Percentiles rank a stretch among this genome's conserved stretches.
These are phyloP conservation scores for Jatropha podagrica DNA, from an alignment of 441 rosid species.

Conservation along the genomic window DNA sequence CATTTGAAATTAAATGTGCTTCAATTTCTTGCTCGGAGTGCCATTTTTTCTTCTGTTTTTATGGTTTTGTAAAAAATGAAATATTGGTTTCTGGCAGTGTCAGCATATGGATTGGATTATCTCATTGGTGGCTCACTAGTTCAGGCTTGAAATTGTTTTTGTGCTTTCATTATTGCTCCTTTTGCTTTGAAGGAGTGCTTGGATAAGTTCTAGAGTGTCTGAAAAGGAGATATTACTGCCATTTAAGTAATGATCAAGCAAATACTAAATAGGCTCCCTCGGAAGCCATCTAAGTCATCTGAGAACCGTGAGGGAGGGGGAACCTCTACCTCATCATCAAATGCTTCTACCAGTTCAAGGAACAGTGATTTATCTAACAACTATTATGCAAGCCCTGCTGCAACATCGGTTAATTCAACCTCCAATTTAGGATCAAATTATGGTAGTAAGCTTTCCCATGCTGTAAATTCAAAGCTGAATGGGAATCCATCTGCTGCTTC, in stretches of 20 bases:
- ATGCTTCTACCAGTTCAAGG: slow-evolving; percentile 48
- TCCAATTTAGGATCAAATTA: slow-evolving; percentile 40
- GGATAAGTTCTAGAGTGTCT: slow-evolving; percentile 16
- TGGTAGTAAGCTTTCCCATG: slow-evolving; percentile 48
- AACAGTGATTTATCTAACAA: slow-evolving; percentile 39
- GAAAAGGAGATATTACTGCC: slow-evolving; percentile 13
- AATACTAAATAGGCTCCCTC: slow-evolving; percentile 81
- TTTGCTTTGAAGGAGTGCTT: background rate
- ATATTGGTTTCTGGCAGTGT: background rate
- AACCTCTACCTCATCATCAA: slow-evolving; percentile 50
- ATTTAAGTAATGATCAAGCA: slow-evolving; percentile 65
- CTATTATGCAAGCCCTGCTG: slow-evolving; percentile 34
- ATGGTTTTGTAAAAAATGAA: background rate
- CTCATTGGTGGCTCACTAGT: background rate
- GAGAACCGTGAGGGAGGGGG: slow-evolving; percentile 57
- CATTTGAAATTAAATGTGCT: background rate
- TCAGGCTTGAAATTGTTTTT: background rate
- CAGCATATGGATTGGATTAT: background rate
- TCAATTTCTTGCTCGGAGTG: background rate
- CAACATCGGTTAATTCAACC: slow-evolving; percentile 31
- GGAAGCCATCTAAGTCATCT: slow-evolving; percentile 69
- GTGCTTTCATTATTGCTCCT: background rate
- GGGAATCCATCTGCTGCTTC: slow-evolving; percentile 43
- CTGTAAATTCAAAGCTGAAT: slow-evolving; percentile 45
- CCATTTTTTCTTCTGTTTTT: background rate